A percentile compares a stretch with the other conserved stretches of the same genome.
These are phyloP conservation scores for Cercospora beticola DNA, from an alignment of 2,329 filamentous ascomycete genomes.

Conservation along the genomic window DNA sequence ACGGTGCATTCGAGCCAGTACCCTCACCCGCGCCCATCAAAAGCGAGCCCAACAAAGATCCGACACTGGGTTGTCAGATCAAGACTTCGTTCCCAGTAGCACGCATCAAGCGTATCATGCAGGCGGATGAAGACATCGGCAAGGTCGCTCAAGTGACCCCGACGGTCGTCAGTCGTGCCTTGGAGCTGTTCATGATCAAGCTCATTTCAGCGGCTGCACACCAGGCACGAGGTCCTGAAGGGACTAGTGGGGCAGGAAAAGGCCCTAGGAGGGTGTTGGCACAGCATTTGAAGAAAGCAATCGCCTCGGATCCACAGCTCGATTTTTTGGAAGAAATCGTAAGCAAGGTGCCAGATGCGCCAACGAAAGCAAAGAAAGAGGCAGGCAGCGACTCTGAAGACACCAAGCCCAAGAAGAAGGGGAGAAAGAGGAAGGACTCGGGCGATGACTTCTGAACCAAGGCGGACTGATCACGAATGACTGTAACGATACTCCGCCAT, in stretches of 20 bases:
- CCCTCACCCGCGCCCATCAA: conserved; percentile 22
- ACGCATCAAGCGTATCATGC: conserved; percentile 98
- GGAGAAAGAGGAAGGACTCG: conserved; percentile 33
- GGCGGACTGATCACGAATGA: not conserved
- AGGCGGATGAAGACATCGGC: conserved; percentile 96
- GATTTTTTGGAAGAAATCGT: conserved; percentile 94
- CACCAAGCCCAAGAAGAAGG: conserved; percentile 26
- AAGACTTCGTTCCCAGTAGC: conserved; percentile 96
- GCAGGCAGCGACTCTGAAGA: conserved; percentile 34
- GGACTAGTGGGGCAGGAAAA: conserved; percentile 25
- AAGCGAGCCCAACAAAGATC: conserved; percentile 29
- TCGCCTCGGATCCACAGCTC: conserved; percentile 85
- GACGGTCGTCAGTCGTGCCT: conserved; percentile 80
- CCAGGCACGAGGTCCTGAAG: conserved; percentile 60
- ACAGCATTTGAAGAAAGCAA: conserved; percentile 85
- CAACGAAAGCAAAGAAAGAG: conserved; percentile 47
- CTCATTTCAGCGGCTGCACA: conserved; percentile 85
- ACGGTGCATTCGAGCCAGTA: conserved; percentile 11
- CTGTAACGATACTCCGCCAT: not conserved
- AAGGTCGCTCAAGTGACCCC: conserved; percentile 98
- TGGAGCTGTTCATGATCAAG: conserved; percentile 97
- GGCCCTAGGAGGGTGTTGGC: conserved; percentile 83
- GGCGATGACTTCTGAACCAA: conserved; percentile 31
- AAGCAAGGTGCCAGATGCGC: conserved; percentile 71
- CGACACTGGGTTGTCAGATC: conserved; percentile 63